Percentiles rank a stretch among this genome's conserved stretches.
These are phyloP conservation scores for Asterophora parasitica DNA, from an alignment of 768 basidiomycete genomes.

Conservation along the genomic window DNA sequence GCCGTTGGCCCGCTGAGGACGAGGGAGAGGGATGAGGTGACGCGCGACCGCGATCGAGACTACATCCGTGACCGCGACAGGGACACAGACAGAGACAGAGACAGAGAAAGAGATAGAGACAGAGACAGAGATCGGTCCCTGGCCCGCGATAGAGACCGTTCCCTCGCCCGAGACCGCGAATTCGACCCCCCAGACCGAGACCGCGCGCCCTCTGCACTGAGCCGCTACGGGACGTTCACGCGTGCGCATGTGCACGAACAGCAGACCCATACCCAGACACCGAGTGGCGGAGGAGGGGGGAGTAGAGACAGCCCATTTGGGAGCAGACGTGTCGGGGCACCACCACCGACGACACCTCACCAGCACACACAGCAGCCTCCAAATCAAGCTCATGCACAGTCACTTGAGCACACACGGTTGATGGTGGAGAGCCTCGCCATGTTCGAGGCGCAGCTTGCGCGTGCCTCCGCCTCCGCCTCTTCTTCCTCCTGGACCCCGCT, in stretches of 20 bases:
- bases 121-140: constrained; percentile 12
- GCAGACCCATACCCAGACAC: constrained; percentile 4
- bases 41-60: too few relatives aligned
- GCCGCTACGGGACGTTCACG: constrained; percentile 14
- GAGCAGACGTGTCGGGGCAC: constrained; percentile 7
- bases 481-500: too few relatives aligned
- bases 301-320: constrained; percentile 20
- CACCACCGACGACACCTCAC: constrained; percentile 12
- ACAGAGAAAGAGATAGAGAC: background rate
- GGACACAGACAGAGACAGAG: constrained; percentile 6
- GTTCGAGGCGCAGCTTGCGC: constrained; percentile 64
- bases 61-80: constrained; percentile 7
- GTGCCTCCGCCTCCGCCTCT: constrained; percentile 25
- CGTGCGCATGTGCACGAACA: constrained; percentile 5
- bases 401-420: constrained; percentile 57
- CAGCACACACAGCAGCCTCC: constrained; percentile 18
- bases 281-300: constrained; percentile 10
- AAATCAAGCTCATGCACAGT: constrained; percentile 8
- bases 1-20: constrained; percentile 8
- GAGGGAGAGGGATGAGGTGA: too few relatives aligned
- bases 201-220: constrained; percentile 18
- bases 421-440: constrained; percentile 65
- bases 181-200: constrained; percentile 14
- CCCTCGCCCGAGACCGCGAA: background rate
- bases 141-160: background rate